Evolutionary conservation across 2,329 filamentous ascomycete genomes (phyloP), one percentile per base, ranked within the genome.

Genomic region (Penicillium fuscoglaucum): DNA sequence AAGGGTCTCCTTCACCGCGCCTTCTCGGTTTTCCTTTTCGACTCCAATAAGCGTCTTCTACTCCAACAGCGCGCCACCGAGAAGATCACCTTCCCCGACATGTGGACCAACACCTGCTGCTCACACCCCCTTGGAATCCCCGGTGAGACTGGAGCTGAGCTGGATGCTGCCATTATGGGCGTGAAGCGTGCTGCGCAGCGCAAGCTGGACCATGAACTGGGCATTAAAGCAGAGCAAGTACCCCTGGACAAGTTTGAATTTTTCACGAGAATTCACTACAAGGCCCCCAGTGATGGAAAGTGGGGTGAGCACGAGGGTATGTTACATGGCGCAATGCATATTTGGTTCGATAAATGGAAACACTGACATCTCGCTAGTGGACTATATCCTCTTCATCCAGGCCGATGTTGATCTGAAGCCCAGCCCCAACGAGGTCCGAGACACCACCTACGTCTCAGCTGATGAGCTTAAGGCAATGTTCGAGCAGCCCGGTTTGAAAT

Each of bases 101-200:
- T 97, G 89, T 99, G 95, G 95, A 99, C 95, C 64, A 99, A 99
- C 80, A 99, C 95, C 33, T 99, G 95, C 84, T 99, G 95, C 83
- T 99, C 95, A 40, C 95, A 99, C 78, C 95, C 95, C 6, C 84
- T 99, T 61, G 90, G 91, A 55, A 90, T 97, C 66, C 90, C 95
- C 9, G 89, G 89, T 64, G 95, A 99, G 85, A 96, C 91, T 28
- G 95, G 95, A 62, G 84, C 87, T 33, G 89, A 89, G 66, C 82
- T 99, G 44, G 83, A 88, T 50, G 90, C 91, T 65, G 90, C 93
- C 6, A 82, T 98, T 57, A 82, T 86, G 67, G 95, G 95, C 29
- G 95, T 93, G 66, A 96, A 96, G 82, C 87, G 89, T 60, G 95
- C 95, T 43, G 95, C 95, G 19, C 90, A 93, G 79, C 86, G 95